phyloP scores from a whole-genome alignment of 176 grass and related monocot species.

The maize (Zea mays) region DNA sequence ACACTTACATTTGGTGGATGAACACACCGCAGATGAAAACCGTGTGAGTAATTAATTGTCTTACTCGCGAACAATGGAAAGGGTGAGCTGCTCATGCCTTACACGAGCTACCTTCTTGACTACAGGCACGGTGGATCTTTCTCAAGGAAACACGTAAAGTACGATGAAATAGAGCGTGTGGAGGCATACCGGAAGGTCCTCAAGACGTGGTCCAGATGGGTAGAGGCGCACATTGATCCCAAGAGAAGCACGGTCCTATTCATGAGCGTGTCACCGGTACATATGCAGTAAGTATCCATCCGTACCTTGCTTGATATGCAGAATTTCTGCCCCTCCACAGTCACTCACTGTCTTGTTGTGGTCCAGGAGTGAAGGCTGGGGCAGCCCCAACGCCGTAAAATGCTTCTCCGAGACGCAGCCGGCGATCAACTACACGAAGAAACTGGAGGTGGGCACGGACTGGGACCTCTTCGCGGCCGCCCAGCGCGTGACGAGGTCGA shows the following conservation, averaged over 20 bases:
- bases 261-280: conserved; percentile 85
- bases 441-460: conserved; percentile 76
- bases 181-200: conserved; percentile 65
- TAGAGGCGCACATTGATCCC: conserved; percentile 67
- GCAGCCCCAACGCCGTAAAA: conserved; percentile 72
- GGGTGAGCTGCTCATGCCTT: conserved; percentile 6
- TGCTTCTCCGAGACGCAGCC: conserved; percentile 85
- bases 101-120: conserved; percentile 27
- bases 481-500: conserved; percentile 48
- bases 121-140: conserved; percentile 62
- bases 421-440: conserved; percentile 52
- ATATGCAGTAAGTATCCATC: conserved; percentile 71
- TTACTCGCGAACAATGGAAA: too few relatives aligned
- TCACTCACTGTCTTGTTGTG: conserved; percentile 10
- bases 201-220: conserved; percentile 86
- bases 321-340: background rate
- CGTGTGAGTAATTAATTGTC: conserved; percentile 58
- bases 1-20: conserved; percentile 92
- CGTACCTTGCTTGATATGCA: background rate
- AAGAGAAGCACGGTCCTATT: conserved; percentile 73
- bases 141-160: conserved; percentile 55
- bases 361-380: conserved; percentile 76
- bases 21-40: conserved; percentile 67
- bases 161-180: conserved; percentile 60
- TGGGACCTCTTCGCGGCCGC: conserved; percentile 67